Evolutionary conservation across 1,284 basidiomycete species (phyloP).

Genomic region (Sanghuangporus sanghuang): DNA sequence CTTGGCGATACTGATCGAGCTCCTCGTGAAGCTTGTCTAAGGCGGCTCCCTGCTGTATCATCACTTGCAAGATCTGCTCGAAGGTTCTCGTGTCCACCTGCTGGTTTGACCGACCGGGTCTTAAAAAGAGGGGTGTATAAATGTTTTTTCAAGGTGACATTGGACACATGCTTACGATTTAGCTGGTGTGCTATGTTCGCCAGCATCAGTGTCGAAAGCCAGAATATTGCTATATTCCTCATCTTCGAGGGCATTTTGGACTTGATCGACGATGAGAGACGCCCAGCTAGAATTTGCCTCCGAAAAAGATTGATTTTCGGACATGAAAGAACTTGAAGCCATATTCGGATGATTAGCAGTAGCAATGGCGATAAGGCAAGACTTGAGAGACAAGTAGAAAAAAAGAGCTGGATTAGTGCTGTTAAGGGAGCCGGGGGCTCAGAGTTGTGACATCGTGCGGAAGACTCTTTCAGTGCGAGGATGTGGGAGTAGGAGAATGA

Average conservation of each 20-base stretch:
- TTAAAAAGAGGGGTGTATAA: background rate
- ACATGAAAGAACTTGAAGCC: background rate
- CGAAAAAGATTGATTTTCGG: slow-evolving; percentile 5
- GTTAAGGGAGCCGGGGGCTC: background rate
- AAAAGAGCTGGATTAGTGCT: background rate
- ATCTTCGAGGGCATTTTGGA: background rate
- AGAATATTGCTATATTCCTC: slow-evolving; percentile 1
- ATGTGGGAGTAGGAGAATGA: background rate
- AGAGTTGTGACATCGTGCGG: background rate
- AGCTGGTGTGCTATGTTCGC: background rate
- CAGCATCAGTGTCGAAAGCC: background rate
- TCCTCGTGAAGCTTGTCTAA: slow-evolving; percentile 10
- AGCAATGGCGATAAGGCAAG: background rate
- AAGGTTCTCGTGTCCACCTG: slow-evolving; percentile 5
- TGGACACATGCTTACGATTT: background rate
- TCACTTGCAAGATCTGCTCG: slow-evolving; percentile 11
- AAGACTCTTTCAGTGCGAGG: background rate
- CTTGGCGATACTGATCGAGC: slow-evolving; percentile 4
- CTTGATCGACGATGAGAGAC: slow-evolving; percentile 7
- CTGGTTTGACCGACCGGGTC: background rate
- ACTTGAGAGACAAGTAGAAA: background rate
- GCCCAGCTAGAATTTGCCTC: slow-evolving; percentile 12
- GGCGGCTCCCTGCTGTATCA: slow-evolving; percentile 12
- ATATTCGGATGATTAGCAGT: background rate
- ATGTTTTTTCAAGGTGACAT: background rate